A percentile compares a stretch with the other conserved stretches of the same genome.
Conservation (phyloP, 169 alveolate genomes). For the Eimeria praecox region DNA sequence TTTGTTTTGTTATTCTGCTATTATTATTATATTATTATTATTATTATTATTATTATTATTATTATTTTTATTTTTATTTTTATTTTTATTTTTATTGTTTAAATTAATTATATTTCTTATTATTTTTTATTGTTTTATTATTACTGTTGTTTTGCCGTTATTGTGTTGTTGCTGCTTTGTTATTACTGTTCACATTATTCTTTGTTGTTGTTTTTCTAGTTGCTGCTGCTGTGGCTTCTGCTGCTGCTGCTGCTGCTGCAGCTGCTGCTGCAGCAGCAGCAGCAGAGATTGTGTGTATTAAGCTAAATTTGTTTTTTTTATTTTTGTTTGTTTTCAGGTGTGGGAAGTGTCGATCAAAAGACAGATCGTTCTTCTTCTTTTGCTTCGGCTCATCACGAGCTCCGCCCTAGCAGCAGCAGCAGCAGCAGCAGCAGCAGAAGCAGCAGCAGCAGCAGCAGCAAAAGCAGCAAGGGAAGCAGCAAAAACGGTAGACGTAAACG, state of each 20-base stretch:
- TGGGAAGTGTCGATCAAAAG: background rate
- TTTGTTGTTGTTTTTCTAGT: background rate
- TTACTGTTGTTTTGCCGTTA: no score
- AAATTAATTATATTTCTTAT: no score
- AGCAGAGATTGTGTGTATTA: background rate
- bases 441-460: background rate
- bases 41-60: no score
- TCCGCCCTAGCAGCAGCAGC: background rate
- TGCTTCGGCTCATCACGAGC: background rate
- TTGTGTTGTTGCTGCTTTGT: no score
- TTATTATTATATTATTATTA: no score
- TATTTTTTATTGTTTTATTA: no score
- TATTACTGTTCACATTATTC: no score
- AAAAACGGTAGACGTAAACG: background rate
- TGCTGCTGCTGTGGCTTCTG: background rate
- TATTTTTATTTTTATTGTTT: no score
- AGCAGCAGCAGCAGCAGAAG: slow-evolving; percentile 45
- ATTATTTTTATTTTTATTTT: no score
- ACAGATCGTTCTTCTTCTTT: background rate
- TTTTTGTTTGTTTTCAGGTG: background rate
- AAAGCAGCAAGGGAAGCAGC: background rate
- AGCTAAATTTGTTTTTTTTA: background rate
- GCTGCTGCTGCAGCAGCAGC: slow-evolving; percentile 1
- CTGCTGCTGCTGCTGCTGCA: background rate
- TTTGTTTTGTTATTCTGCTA: no score